Conservation (phyloP, 306 rosid species). For the Acacia melanoxylon region DNA sequence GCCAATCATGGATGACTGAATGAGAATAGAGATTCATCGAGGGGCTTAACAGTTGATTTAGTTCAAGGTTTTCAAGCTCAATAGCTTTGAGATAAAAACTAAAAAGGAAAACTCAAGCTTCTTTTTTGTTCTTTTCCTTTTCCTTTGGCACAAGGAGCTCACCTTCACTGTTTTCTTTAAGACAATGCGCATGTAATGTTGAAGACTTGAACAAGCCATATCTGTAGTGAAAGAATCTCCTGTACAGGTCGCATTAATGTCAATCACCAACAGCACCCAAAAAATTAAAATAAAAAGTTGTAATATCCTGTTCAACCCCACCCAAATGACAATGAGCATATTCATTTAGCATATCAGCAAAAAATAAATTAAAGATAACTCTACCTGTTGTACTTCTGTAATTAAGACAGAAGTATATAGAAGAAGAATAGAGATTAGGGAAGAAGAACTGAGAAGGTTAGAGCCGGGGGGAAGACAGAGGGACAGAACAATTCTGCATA, state of each 20-base stretch:
- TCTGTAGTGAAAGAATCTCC: constrained; percentile 49
- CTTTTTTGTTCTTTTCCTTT: not conserved
- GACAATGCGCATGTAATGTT: constrained; percentile 32
- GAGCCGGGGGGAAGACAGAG: no score
- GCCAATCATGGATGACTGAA: not conserved
- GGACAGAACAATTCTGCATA: no score
- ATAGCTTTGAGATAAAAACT: not conserved
- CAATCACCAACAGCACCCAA: constrained; percentile 16
- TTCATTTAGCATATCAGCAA: not conserved
- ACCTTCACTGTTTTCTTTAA: constrained; percentile 46
- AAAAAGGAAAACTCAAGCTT: not conserved
- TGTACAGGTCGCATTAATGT: constrained; percentile 38
- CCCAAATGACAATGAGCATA: not conserved
- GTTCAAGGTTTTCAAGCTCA: not conserved
- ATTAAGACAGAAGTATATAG: no score
- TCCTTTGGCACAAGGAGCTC: constrained; percentile 23
- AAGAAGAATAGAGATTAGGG: no score
- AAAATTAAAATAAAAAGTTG: not conserved
- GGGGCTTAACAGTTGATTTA: not conserved
- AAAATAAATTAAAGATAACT: not conserved
- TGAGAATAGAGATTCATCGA: not conserved
- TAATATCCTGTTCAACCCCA: not conserved
- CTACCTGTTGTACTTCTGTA: not conserved
- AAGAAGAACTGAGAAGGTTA: no score
- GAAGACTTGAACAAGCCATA: constrained; percentile 50